Base-by-base conservation (phyloP, 192 early-diverging fungal species). In the Podila epicladia region DNA sequence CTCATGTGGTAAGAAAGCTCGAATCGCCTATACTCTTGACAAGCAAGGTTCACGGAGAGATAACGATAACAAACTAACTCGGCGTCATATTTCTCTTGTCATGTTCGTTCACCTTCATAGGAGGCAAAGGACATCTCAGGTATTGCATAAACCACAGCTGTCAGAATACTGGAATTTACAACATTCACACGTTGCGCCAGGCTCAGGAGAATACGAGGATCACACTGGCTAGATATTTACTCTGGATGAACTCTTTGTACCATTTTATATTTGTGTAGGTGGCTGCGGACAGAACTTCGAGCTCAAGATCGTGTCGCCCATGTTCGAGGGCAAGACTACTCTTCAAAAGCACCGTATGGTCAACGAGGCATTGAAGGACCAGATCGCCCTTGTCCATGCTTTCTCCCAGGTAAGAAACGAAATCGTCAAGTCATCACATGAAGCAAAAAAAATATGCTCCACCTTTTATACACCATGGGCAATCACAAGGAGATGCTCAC, bases 281-380 rank as follows among this genome's bases (percentile, higher is more conserved):
- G 95, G 95, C 22, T 96, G 95, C 85, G 95, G 95, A 53, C 91
- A 94, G 71, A 89, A 85, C 83, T 94, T 92, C 79, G 92, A 96
- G 51, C 91, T 94, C 48, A 71, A 90, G 12, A 91, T 96, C 58
- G 94, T 96, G 2, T 92, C 93, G 13, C 67, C 87, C 51, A 26
- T 85, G 69, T 96, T 96, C 82, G 89, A 91, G 69, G 93, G 92
- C 58, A 92, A 91, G 75, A 67, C 84, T 9, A 73, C 91, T 9
- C 83, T 96, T 17, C 88, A 91, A 72, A 86, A 91, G 76, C 95
- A 96, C 72, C 86, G 92, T 35, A 72, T 96, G 71, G 95, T 96
- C 20, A 95, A 96, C 82, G 93, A 94, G 45, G 87, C 90, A 7
- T 74, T 91, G 32, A 94, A 96, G 83, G 89, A 90, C 12, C 92